Conservation (phyloP, 179 eudicot genomes). For the Heliamphora pulchella region DNA sequence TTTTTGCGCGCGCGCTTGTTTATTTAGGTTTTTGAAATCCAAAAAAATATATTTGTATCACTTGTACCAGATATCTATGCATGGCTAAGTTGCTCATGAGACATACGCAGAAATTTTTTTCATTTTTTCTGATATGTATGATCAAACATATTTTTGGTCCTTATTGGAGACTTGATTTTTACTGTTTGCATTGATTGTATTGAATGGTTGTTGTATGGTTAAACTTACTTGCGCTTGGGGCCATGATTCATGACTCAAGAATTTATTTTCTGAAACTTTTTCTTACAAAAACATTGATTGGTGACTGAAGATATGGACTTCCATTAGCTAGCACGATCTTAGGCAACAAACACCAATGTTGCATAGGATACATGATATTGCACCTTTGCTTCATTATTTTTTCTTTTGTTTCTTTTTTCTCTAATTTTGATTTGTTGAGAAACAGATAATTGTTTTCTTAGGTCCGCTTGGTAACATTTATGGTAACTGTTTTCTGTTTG, state of each 20-base stretch:
- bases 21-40: slow-evolving; percentile 3
- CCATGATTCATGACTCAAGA: slow-evolving; percentile 2
- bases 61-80: too few relatives aligned
- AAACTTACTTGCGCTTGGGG: background rate
- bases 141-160: background rate
- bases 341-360: background rate
- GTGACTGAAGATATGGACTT: background rate
- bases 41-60: too few relatives aligned
- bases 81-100: slow-evolving; percentile 1
- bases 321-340: background rate
- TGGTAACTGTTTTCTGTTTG: too few relatives aligned
- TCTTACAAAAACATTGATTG: background rate
- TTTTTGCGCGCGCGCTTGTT: background rate
- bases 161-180: slow-evolving; percentile 1
- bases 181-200: background rate
- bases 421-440: background rate
- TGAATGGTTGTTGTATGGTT: background rate
- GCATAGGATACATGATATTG: background rate
- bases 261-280: background rate
- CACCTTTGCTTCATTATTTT: background rate
- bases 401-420: background rate
- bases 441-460: background rate
- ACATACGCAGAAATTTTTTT: background rate
- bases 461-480: background rate
- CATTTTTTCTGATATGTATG: too few relatives aligned